A percentile compares a stretch with the other conserved stretches of the same genome.
phyloP scores from a whole-genome alignment of 768 basidiomycete genomes.

The Termitomyces sp. region DNA sequence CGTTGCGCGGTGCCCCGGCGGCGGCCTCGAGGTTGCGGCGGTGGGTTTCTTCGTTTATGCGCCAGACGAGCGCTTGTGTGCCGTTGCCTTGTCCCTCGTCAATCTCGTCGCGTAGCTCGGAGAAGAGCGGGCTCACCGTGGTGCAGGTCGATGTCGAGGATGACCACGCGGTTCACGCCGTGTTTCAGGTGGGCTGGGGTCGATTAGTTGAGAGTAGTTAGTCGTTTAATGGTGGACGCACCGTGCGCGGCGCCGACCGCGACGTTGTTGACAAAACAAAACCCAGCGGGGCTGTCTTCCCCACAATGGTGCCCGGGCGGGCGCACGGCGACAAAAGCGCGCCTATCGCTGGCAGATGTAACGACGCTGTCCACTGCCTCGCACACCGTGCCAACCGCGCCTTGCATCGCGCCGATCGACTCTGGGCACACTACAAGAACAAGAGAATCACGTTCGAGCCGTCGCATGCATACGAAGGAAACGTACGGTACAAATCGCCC shows the following conservation, averaged over 20 bases:
- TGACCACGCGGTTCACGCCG: slow-evolving; percentile 69
- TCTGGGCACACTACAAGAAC: slow-evolving; percentile 61
- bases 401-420: slow-evolving; percentile 74
- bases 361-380: slow-evolving; percentile 80
- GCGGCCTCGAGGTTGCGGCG: slow-evolving; percentile 58
- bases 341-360: slow-evolving; percentile 10
- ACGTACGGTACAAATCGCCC: slow-evolving; percentile 77
- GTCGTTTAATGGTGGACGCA: slow-evolving; percentile 22
- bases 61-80: slow-evolving; percentile 89
- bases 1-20: slow-evolving; percentile 24
- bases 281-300: slow-evolving; percentile 84
- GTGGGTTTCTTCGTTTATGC: slow-evolving; percentile 86
- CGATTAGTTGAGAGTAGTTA: not conserved
- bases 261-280: slow-evolving; percentile 96
- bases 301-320: slow-evolving; percentile 96
- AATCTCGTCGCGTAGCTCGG: not conserved
- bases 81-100: slow-evolving; percentile 64
- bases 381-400: slow-evolving; percentile 78
- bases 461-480: too few species aligned
- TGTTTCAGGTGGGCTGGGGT: slow-evolving; percentile 75
- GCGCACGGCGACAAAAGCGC: slow-evolving; percentile 70
- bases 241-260: slow-evolving; percentile 89
- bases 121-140: slow-evolving; percentile 46
- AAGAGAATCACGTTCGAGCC: too few species aligned
- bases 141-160: slow-evolving; percentile 92